Evolutionary conservation across 352 stramenopile genomes (phyloP).

Genomic region (Aphanomyces cochlioides): DNA sequence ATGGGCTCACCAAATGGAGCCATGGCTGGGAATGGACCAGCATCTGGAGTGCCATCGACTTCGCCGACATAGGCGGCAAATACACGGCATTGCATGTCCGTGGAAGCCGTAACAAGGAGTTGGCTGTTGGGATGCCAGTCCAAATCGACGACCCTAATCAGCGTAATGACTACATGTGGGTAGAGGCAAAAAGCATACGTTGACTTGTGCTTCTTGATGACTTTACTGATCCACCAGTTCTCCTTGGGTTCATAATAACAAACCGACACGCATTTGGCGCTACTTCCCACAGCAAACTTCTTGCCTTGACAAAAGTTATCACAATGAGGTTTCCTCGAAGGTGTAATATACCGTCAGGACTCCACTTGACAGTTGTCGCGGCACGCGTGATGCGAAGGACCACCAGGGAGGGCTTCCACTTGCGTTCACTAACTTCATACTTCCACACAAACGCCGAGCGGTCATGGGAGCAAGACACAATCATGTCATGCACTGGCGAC

Average conservation of each 20-base stretch:
- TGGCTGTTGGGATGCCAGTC: conserved; percentile 93
- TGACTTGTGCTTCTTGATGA: conserved; percentile 96
- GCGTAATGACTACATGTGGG: not conserved
- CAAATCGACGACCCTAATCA: conserved; percentile 70
- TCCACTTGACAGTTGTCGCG: conserved; percentile 93
- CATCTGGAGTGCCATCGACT: conserved; percentile 68
- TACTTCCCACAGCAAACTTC: conserved; percentile 92
- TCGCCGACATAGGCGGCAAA: conserved; percentile 86
- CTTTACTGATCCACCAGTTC: conserved; percentile 95
- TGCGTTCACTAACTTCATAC: conserved; percentile 73
- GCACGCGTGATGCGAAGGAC: conserved; percentile 90
- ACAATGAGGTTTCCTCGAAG: not conserved
- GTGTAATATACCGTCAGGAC: conserved; percentile 62
- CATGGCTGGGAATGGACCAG: conserved; percentile 67
- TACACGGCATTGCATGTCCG: conserved; percentile 92
- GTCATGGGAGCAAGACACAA: conserved; percentile 94
- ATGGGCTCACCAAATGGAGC: conserved; percentile 77
- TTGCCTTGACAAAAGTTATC: conserved; percentile 42
- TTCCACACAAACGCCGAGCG: conserved; percentile 94
- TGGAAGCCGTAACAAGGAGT: conserved; percentile 87
- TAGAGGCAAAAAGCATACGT: conserved; percentile 61
- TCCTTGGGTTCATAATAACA: conserved; percentile 89
- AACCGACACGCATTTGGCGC: conserved; percentile 91
- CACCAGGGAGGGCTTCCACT: conserved; percentile 91
- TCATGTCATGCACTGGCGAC: conserved; percentile 89